These are phyloP conservation scores for Leptographium lundbergii DNA, from an alignment of 2,329 filamentous ascomycete genomes.

Conservation along the genomic window DNA sequence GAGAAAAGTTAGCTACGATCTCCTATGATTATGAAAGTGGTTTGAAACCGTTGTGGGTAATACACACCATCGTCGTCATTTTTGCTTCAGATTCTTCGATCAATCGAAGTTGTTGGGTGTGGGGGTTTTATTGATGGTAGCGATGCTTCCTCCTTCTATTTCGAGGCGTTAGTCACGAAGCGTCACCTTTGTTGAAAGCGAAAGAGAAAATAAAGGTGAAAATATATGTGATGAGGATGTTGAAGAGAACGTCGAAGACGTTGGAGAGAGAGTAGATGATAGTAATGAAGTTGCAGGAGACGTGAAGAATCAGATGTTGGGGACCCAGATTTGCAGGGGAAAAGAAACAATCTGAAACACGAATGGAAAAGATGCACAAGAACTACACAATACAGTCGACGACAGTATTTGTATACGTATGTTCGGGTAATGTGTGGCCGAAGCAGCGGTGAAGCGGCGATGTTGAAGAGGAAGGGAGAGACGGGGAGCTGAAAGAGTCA, in stretches of 20 bases:
- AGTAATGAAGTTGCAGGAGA: background rate
- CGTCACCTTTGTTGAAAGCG: background rate
- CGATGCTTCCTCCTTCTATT: background rate
- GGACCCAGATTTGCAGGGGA: background rate
- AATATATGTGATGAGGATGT: too few species aligned
- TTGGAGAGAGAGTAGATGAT: background rate
- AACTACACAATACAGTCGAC: background rate
- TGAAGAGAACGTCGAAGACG: background rate
- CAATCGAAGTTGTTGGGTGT: conserved; percentile 8
- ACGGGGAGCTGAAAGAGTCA: conserved; percentile 1
- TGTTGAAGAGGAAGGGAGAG: conserved; percentile 1
- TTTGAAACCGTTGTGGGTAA: background rate
- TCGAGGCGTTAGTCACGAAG: background rate
- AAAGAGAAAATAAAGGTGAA: background rate
- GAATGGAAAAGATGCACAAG: background rate
- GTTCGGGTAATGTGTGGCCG: background rate
- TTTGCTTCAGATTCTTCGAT: conserved; percentile 13
- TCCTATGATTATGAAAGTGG: background rate
- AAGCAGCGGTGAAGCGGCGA: conserved; percentile 2
- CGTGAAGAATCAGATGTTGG: background rate
- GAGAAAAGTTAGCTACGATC: too few species aligned
- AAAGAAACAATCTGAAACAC: background rate
- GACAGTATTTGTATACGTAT: background rate
- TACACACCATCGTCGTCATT: conserved; percentile 41
- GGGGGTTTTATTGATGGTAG: background rate